Evolutionary conservation across 495 filamentous ascomycete species (phyloP).

Genomic region (Podospora sp.): DNA sequence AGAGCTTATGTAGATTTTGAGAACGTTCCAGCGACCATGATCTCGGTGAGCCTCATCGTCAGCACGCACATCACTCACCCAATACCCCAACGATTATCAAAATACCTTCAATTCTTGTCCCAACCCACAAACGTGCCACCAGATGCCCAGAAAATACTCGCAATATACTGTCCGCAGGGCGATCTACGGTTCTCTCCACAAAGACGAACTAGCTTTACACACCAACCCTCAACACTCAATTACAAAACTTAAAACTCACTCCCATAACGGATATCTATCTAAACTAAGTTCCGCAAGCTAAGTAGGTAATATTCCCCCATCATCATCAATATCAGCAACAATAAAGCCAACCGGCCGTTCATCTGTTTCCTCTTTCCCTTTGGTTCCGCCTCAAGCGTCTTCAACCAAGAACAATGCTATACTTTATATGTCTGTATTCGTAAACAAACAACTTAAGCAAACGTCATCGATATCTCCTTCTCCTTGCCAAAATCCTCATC

Average conservation of each 20-base stretch:
- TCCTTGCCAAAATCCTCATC: slow-evolving; percentile 70
- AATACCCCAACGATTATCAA: no score
- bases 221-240: background rate
- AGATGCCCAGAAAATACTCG: background rate
- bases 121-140: no score
- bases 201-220: no score
- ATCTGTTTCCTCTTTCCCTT: background rate
- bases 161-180: background rate
- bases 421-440: no score
- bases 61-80: no score
- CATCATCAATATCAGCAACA: background rate
- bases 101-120: no score
- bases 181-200: background rate
- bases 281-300: background rate
- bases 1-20: no score
- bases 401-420: no score
- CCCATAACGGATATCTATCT: slow-evolving; percentile 7
- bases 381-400: no score
- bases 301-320: background rate
- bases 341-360: no score
- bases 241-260: background rate
- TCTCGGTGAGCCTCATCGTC: no score
- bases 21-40: no score
- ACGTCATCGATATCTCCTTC: slow-evolving; percentile 75
- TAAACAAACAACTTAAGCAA: slow-evolving; percentile 53